Evolutionary conservation across 106 monocot species (phyloP).

Genomic region (Platanthera guangdongensis): DNA sequence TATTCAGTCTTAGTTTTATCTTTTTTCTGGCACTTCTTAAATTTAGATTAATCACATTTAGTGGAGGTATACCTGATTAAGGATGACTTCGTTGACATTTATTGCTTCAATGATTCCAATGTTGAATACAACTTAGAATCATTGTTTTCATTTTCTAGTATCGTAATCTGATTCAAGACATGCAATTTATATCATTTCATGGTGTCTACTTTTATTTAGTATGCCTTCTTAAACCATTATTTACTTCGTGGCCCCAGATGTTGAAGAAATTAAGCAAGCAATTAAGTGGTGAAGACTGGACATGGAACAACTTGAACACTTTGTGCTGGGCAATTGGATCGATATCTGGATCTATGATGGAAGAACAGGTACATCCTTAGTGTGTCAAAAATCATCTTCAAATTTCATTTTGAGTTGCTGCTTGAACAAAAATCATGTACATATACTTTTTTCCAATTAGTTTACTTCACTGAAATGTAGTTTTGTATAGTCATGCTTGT

Average conservation of each 20-base stretch:
- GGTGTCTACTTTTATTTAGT: not conserved
- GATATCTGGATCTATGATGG: constrained; percentile 94
- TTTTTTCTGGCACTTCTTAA: not conserved
- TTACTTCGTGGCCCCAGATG: constrained; percentile 45
- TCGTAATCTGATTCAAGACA: not conserved
- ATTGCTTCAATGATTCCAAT: not conserved
- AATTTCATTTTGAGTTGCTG: not conserved
- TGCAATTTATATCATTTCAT: not conserved
- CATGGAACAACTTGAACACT: constrained; percentile 96
- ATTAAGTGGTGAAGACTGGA: constrained; percentile 87
- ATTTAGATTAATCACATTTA: not conserved
- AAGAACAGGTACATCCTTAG: constrained; percentile 67
- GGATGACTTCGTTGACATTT: not conserved
- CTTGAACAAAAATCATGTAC: not conserved
- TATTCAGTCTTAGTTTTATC: not conserved
- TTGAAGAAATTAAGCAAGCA: constrained; percentile 87
- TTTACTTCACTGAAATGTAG: not conserved
- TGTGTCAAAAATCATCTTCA: not conserved
- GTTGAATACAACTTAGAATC: not conserved
- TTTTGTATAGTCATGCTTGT: not conserved
- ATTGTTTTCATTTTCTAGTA: not conserved
- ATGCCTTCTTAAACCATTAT: not conserved
- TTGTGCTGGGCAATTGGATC: constrained; percentile 99
- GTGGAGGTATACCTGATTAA: not conserved
- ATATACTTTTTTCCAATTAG: not conserved